phyloP scores from a whole-genome alignment of 2,329 filamentous ascomycete species.

The Colletotrichum musae region DNA sequence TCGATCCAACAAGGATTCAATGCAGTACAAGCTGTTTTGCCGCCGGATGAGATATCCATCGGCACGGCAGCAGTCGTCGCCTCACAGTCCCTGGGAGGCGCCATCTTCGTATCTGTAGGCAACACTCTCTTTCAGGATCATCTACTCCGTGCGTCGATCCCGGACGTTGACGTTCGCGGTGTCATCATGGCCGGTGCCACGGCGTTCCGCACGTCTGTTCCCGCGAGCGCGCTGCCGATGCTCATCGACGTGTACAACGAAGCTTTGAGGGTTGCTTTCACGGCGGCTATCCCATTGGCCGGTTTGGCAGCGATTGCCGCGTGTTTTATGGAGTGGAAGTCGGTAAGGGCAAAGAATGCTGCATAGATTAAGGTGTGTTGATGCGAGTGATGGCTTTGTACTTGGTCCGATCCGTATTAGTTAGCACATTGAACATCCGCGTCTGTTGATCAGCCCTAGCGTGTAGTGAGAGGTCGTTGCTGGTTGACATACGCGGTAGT shows the following conservation, averaged over 20 bases:
- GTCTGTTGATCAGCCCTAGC: background rate
- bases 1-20: constrained; percentile 60
- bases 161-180: constrained; percentile 26
- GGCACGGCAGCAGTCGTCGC: constrained; percentile 51
- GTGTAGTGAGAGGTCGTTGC: background rate
- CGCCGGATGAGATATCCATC: constrained; percentile 46
- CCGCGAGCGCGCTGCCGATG: constrained; percentile 58
- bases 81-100: constrained; percentile 56
- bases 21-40: constrained; percentile 52
- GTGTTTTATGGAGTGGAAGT: constrained; percentile 37
- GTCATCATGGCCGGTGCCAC: constrained; percentile 62
- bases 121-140: constrained; percentile 56
- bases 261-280: constrained; percentile 72
- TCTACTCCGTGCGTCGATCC: constrained; percentile 49
- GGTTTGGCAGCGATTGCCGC: constrained; percentile 29
- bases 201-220: constrained; percentile 64
- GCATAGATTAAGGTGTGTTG: background rate
- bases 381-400: background rate
- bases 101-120: constrained; percentile 59
- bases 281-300: constrained; percentile 32
- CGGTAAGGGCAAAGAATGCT: constrained; percentile 13
- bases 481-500: background rate
- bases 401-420: background rate
- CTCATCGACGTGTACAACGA: constrained; percentile 72
- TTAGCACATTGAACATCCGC: too few species aligned